Conservation (phyloP, 2,329 filamentous ascomycete species). For the Botrytis porri region DNA sequence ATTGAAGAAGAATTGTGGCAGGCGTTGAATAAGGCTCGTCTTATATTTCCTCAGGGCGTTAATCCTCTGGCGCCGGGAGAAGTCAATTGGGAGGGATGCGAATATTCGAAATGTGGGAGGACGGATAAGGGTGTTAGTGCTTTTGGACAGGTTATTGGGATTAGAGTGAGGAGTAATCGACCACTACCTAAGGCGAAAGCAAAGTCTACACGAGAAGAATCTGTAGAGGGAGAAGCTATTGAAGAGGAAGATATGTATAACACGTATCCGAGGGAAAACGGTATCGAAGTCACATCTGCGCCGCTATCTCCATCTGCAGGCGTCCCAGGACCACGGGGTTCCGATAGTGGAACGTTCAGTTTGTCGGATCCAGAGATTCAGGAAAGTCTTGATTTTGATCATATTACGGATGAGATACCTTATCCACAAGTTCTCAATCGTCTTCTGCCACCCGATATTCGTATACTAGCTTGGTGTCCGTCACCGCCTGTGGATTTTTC, state of each 20-base stretch:
- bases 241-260: conserved; percentile 22
- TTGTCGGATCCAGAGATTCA: conserved; percentile 31
- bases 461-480: conserved; percentile 90
- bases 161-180: conserved; percentile 76
- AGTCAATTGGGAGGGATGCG: conserved; percentile 77
- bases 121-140: conserved; percentile 93
- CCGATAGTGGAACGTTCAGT: background rate
- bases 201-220: conserved; percentile 17
- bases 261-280: conserved; percentile 30
- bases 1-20: conserved; percentile 95
- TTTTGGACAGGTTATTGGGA: conserved; percentile 89
- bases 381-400: conserved; percentile 53
- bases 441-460: conserved; percentile 84
- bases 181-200: conserved; percentile 49
- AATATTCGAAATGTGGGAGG: conserved; percentile 92
- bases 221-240: conserved; percentile 22
- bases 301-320: conserved; percentile 28
- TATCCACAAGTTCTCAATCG: conserved; percentile 84
- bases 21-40: conserved; percentile 73
- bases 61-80: conserved; percentile 47
- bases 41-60: conserved; percentile 66
- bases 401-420: conserved; percentile 74
- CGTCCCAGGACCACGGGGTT: background rate
- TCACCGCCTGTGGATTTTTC: conserved; percentile 76
- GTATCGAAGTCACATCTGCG: conserved; percentile 32